Conservation (phyloP, 2,329 filamentous ascomycete genomes). For the Aureobasidium pullulans region DNA sequence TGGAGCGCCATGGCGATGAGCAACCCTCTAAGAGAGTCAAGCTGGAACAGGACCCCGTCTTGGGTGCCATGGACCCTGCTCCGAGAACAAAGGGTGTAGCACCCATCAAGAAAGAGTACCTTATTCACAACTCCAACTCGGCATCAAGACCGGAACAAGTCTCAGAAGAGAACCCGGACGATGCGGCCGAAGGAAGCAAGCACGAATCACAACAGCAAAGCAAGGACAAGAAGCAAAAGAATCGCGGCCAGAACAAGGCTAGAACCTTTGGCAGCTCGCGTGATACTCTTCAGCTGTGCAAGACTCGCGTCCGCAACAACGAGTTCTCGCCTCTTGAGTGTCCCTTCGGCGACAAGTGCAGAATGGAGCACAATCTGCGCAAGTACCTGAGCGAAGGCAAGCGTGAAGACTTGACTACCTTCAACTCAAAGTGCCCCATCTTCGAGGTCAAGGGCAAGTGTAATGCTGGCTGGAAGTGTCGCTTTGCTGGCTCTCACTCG, state of each 20-base stretch:
- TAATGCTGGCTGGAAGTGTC: conserved; percentile 84
- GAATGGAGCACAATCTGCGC: conserved; percentile 73
- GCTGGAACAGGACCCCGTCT: conserved; percentile 25
- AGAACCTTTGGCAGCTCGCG: conserved; percentile 73
- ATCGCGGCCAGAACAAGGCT: conserved; percentile 72
- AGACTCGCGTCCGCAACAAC: conserved; percentile 59
- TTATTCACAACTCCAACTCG: conserved; percentile 23
- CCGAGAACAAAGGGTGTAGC: conserved; percentile 51
- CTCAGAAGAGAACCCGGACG: conserved; percentile 26
- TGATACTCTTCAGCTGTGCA: conserved; percentile 72
- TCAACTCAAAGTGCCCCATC: conserved; percentile 72
- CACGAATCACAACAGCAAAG: conserved; percentile 28
- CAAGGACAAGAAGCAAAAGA: conserved; percentile 48
- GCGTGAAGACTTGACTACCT: conserved; percentile 67
- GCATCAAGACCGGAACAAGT: conserved; percentile 14
- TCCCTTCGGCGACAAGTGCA: conserved; percentile 72
- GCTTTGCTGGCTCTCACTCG: conserved; percentile 82
- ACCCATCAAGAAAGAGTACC: conserved; percentile 66
- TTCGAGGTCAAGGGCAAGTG: conserved; percentile 72
- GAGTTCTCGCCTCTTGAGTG: conserved; percentile 78
- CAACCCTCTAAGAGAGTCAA: conserved; percentile 33
- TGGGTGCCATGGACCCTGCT: conserved; percentile 23
- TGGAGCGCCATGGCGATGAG: conserved; percentile 30
- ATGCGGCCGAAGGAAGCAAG: conserved; percentile 43
- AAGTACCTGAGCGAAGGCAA: conserved; percentile 79